Evolutionary conservation across 2,329 filamentous ascomycete species (phyloP), one percentile per base, ranked within the genome.

Genomic region (Balansia obtecta): DNA sequence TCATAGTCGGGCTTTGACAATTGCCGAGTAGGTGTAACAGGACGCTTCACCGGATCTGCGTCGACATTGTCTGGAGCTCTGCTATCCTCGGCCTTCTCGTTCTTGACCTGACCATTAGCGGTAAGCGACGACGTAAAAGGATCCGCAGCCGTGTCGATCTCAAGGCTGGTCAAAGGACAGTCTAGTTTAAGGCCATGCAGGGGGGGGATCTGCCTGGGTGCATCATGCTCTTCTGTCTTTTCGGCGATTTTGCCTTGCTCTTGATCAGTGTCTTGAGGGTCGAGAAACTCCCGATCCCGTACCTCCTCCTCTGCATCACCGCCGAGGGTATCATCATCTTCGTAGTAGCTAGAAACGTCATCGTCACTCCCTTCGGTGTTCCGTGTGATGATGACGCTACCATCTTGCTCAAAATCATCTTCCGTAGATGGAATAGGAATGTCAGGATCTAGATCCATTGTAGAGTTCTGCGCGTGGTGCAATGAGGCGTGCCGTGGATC

Each of bases 401-500:
- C 74, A 54, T 74, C 76, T 41, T 76, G 74, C 22, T 72, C 71
- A 39, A 75, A 68, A 27, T 72, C 67, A 56, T 82, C 82, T 66
- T 96, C 91, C 13, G 88, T 84, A 37, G 88, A 94, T 18, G 88
- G 90, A 57, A 96, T 88, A 0, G 91, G 87, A 40, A 93, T 79
- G 64, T 97, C 91, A 7, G 91, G 91, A 63, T 97, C 89, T 53
- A 88, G 75, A 33, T 42, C 46, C 27, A 50, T 38, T 15, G 41
- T 39, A 4, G 51, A 49, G 8, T 27, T 50, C 46, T 47, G 33
- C 2, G 43, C 7, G 15, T 42, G 18, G 15, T 33, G 80, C 70
- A 46, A 79, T 71, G 58, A 61, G 50, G 69, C 74, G n/a, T 71
- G 76, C 53, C 79, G 73, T 12, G 79, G 76, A 56, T 70, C 81